Conservation (phyloP, 2,329 filamentous ascomycete genomes). For the Monosporascus cannonballus region DNA sequence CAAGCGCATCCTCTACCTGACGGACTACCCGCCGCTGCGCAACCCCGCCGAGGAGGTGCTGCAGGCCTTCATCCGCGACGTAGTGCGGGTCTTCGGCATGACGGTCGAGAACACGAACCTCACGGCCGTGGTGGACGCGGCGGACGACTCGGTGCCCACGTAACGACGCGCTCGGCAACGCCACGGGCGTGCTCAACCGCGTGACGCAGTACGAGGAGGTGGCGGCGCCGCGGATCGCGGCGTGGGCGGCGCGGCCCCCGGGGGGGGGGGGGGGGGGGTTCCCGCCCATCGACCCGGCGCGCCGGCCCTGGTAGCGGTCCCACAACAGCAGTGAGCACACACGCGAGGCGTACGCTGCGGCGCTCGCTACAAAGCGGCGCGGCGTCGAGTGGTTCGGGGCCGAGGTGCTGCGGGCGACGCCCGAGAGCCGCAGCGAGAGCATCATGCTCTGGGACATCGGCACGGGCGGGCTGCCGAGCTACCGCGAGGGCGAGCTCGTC, state of each 20-base stretch:
- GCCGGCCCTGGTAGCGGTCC: slow-evolving; percentile 20
- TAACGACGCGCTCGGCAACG: slow-evolving; percentile 19
- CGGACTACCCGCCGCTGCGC: slow-evolving; percentile 33
- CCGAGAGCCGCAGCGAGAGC: slow-evolving; percentile 32
- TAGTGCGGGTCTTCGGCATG: slow-evolving; percentile 30
- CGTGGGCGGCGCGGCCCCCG: slow-evolving; percentile 26
- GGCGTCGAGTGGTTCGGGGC: slow-evolving; percentile 32
- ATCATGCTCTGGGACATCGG: slow-evolving; percentile 37
- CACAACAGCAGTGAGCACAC: slow-evolving; percentile 21
- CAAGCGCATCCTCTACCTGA: slow-evolving; percentile 32
- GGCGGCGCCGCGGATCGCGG: slow-evolving; percentile 24
- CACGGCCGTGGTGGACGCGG: slow-evolving; percentile 25
- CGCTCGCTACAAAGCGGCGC: slow-evolving; percentile 22
- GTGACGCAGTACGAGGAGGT: slow-evolving; percentile 28
- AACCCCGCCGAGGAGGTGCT: slow-evolving; percentile 33
- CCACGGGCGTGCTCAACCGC: slow-evolving; percentile 24
- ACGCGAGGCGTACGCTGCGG: slow-evolving; percentile 15
- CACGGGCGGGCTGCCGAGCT: slow-evolving; percentile 33
- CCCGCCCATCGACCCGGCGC: slow-evolving; percentile 31
- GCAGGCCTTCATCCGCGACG: slow-evolving; percentile 28
- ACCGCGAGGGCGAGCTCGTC: slow-evolving; percentile 22
- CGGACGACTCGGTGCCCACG: slow-evolving; percentile 21
- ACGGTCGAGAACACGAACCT: slow-evolving; percentile 31
- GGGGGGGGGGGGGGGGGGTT: slow-evolving; percentile 33
- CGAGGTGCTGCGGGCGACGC: slow-evolving; percentile 28